Evolutionary conservation across 306 rosid species (phyloP), one percentile per base, ranked within the genome.

Genomic region (Sesbania bispinosa): DNA sequence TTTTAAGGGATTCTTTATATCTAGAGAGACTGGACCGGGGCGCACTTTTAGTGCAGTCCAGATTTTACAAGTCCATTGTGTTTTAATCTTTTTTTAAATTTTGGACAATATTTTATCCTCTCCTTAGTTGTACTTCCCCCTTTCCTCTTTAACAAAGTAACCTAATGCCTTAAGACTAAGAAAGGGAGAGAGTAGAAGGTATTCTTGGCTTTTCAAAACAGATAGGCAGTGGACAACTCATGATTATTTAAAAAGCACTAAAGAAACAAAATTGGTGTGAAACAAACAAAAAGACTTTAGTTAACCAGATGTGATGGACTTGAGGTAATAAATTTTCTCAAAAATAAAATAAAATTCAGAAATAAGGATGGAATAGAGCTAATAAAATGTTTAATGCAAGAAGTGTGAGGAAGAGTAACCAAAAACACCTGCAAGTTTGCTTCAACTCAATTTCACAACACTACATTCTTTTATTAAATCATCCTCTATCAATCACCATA

Each of bases 191-290:
- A 19, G 42, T 53, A 30, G 45, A 64, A 9, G 63, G 18, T 52
- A 33, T 75, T 64, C 30, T 10, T 29, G 73, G 55, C 65, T 63
- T 70, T 54, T 27, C 30, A 27, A 52, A 47, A 64, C 30, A 30
- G 47, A 64, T 13, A 53, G 53, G 38, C 45, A 67, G 54, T 43
- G 55, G 19, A n/a, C 9, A 62, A 51, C 21, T 45, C 30, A 21
- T 20, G 60, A 51, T 62, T 20, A 48, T 51, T 60, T 21, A 26
- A 38, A 27, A 20, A 32, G 33, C 18, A 62, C 30, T 39, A 30
- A 61, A 10, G 45, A 72, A 61, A 69, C 42, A 41, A 13, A 76
- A 66, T 18, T 11, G 9, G 32, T 14, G 64, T 60, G 69, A 69
- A 39, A 45, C 27, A 69, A 47, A 35, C 18, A 61, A 61, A 4